Evolutionary conservation across 495 filamentous ascomycete genomes (phyloP).

Genomic region (Tetracladium marchalianum): DNA sequence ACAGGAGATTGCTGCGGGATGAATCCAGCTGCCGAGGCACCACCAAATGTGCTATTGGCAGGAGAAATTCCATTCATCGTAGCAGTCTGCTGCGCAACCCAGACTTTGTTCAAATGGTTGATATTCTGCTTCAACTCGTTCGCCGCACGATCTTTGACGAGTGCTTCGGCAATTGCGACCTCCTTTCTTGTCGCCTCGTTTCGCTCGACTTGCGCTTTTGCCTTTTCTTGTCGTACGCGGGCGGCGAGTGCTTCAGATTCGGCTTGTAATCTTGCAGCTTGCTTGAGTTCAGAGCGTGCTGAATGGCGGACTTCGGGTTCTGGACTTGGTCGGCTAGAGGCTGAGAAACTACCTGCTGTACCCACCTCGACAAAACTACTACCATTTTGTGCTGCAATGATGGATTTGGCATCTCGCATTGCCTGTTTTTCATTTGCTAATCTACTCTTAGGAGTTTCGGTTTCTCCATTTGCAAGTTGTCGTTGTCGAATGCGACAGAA

Average conservation of each 20-base stretch:
- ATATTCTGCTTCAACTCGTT: constrained; percentile 16
- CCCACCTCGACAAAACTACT: background rate
- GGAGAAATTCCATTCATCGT: background rate
- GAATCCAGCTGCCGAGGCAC: too few relatives aligned
- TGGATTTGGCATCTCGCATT: constrained; percentile 33
- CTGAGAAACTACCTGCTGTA: too few relatives aligned
- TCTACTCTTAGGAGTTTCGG: constrained; percentile 32
- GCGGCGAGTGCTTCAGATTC: constrained; percentile 6
- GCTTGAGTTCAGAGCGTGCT: constrained; percentile 8
- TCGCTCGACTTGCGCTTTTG: constrained; percentile 9
- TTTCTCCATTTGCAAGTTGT: constrained; percentile 27
- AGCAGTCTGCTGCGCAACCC: constrained; percentile 16
- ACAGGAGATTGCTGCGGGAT: too few relatives aligned
- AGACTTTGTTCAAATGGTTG: constrained; percentile 18
- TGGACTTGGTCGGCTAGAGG: background rate
- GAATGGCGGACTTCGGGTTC: constrained; percentile 18
- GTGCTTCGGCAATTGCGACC: constrained; percentile 14
- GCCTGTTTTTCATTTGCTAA: constrained; percentile 36
- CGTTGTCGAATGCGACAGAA: constrained; percentile 40
- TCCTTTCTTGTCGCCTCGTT: constrained; percentile 17
- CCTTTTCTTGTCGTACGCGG: constrained; percentile 12
- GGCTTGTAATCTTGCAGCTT: constrained; percentile 11
- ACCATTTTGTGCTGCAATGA: constrained; percentile 15
- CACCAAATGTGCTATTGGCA: too few relatives aligned
- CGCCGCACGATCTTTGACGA: constrained; percentile 11